Evolutionary conservation across 2,329 filamentous ascomycete genomes (phyloP).

Genomic region (Pezicula neosporulosa): DNA sequence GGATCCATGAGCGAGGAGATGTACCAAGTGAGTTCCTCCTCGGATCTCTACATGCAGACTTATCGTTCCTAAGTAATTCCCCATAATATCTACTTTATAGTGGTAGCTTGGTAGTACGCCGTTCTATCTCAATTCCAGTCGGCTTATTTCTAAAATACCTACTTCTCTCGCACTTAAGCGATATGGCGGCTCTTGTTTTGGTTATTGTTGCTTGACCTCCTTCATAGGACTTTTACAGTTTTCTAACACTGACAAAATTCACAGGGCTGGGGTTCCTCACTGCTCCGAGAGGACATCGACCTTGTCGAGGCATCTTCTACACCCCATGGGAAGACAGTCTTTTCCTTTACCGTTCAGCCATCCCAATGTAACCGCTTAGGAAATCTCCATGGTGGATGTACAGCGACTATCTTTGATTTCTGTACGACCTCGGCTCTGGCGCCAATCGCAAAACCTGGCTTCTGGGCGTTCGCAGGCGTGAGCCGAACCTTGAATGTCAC

Average conservation of each 20-base stretch:
- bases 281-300: slow-evolving; percentile 15
- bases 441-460: slow-evolving; percentile 53
- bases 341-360: slow-evolving; percentile 46
- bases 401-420: slow-evolving; percentile 65
- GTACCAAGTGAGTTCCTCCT: slow-evolving; percentile 14
- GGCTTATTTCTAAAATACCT: too few species aligned
- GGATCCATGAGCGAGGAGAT: slow-evolving; percentile 7
- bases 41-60: background rate
- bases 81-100: too few species aligned
- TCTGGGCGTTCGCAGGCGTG: slow-evolving; percentile 61
- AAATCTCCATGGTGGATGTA: slow-evolving; percentile 60
- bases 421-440: slow-evolving; percentile 57
- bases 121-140: too few species aligned
- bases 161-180: too few species aligned
- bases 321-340: slow-evolving; percentile 17
- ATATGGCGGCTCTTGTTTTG: too few species aligned
- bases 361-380: slow-evolving; percentile 49
- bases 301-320: slow-evolving; percentile 20
- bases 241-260: background rate
- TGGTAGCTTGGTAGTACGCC: too few species aligned
- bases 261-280: slow-evolving; percentile 22
- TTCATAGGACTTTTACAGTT: slow-evolving; percentile 1
- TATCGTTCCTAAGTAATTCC: too few species aligned
- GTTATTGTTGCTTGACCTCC: slow-evolving; percentile 1
- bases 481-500: slow-evolving; percentile 63